Conservation (phyloP, 2,329 filamentous ascomycete genomes). For the Calonectria hongkongensis region DNA sequence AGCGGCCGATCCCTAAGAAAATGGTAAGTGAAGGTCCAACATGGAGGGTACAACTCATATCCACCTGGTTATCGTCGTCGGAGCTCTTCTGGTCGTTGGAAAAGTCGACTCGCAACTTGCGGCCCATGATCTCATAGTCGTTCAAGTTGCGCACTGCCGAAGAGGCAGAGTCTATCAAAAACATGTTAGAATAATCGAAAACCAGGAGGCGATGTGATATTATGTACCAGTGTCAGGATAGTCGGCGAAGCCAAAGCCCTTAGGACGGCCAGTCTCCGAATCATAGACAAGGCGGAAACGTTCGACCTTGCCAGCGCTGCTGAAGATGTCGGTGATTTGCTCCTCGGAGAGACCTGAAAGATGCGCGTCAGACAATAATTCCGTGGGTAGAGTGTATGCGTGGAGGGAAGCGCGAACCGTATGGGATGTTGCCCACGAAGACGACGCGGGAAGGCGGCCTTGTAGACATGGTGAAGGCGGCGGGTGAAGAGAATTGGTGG, state of each 20-base stretch:
- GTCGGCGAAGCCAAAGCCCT: slow-evolving; percentile 97
- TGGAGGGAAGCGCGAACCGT: slow-evolving; percentile 70
- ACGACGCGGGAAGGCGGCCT: slow-evolving; percentile 87
- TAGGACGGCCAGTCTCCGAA: slow-evolving; percentile 93
- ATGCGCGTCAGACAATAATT: slow-evolving; percentile 47
- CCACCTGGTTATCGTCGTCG: slow-evolving; percentile 67
- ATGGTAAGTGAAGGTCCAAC: slow-evolving; percentile 9
- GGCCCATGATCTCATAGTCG: slow-evolving; percentile 95
- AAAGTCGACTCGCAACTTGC: slow-evolving; percentile 96
- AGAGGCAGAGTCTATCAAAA: slow-evolving; percentile 80
- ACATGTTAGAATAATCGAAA: slow-evolving; percentile 42
- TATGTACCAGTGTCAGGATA: slow-evolving; percentile 90
- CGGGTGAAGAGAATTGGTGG: background rate
- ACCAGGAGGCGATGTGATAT: background rate
- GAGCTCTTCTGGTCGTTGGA: slow-evolving; percentile 91
- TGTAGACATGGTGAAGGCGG: slow-evolving; percentile 73
- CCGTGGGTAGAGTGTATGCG: background rate
- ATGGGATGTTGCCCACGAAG: slow-evolving; percentile 91
- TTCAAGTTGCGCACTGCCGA: slow-evolving; percentile 97
- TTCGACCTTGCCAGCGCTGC: slow-evolving; percentile 90
- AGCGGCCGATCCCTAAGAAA: slow-evolving; percentile 44
- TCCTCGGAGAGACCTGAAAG: slow-evolving; percentile 92
- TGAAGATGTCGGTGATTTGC: slow-evolving; percentile 95
- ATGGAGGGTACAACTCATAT: background rate
- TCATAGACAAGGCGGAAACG: slow-evolving; percentile 97